These are phyloP conservation scores for Phytophthora hybrid DNA, from an alignment of 352 stramenopile genomes.

Conservation along the genomic window DNA sequence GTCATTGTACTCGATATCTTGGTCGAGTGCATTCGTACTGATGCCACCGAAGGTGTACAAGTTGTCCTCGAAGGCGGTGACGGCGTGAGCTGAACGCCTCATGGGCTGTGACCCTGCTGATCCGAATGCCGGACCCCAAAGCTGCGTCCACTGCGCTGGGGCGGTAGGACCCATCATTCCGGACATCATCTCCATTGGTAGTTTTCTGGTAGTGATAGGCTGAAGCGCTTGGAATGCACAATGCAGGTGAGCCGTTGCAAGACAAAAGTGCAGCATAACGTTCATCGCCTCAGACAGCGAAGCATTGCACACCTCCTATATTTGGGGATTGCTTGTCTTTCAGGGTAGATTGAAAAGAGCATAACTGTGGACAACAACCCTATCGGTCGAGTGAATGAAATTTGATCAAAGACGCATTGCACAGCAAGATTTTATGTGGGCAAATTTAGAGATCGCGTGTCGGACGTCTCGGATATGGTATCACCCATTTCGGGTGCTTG, in stretches of 20 bases:
- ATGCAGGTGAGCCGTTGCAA: slow-evolving; percentile 23
- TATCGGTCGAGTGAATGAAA: neutral
- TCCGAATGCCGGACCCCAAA: slow-evolving; percentile 46
- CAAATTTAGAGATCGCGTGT: slow-evolving; percentile 21
- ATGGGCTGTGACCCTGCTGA: slow-evolving; percentile 41
- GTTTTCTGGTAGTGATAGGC: too few species aligned
- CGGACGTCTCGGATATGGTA: slow-evolving; percentile 1
- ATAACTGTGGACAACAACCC: too few species aligned
- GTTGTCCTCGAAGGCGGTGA: slow-evolving; percentile 54
- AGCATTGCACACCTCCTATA: slow-evolving; percentile 11
- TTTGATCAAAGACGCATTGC: neutral
- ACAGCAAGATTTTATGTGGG: slow-evolving; percentile 22
- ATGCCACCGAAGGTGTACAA: slow-evolving; percentile 77
- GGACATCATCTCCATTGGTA: slow-evolving; percentile 29
- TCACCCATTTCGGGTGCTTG: neutral
- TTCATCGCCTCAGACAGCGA: slow-evolving; percentile 21
- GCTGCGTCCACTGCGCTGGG: slow-evolving; percentile 58
- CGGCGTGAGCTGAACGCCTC: slow-evolving; percentile 63
- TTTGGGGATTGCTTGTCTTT: slow-evolving; percentile 13
- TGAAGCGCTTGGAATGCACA: slow-evolving; percentile 28
- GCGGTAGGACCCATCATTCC: slow-evolving; percentile 10
- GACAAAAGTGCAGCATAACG: slow-evolving; percentile 28
- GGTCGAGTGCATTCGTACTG: slow-evolving; percentile 37
- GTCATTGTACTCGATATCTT: slow-evolving; percentile 76
- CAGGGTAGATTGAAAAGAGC: too few species aligned